Evolutionary conservation across 768 basidiomycete genomes (phyloP).

Genomic region (Leccinum imitatum): DNA sequence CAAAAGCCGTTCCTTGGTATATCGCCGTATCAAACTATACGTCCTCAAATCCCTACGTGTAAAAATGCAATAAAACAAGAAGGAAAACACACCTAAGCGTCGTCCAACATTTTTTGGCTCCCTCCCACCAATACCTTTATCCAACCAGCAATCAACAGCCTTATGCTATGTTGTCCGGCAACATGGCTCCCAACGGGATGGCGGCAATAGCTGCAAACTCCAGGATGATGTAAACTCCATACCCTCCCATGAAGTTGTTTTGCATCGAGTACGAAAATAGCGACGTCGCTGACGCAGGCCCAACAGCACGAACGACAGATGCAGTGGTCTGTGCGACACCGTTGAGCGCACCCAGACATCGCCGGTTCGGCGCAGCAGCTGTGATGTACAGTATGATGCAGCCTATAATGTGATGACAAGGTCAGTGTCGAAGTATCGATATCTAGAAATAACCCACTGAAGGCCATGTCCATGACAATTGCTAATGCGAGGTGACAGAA

Average conservation of each 20-base stretch:
- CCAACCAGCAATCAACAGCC: conserved; percentile 12
- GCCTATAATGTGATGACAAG: conserved; percentile 36
- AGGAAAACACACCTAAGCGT: conserved; percentile 17
- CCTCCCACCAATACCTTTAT: not conserved
- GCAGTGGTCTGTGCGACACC: conserved; percentile 41
- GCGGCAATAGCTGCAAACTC: conserved; percentile 16
- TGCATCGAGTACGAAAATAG: conserved; percentile 39
- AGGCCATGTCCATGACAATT: conserved; percentile 31
- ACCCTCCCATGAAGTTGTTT: conserved; percentile 36
- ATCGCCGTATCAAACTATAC: not conserved
- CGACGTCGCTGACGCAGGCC: conserved; percentile 34
- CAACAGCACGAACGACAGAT: conserved; percentile 34
- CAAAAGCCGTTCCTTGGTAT: conserved; percentile 1
- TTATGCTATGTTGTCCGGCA: conserved; percentile 21
- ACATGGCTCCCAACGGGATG: conserved; percentile 21
- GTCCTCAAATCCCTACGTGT: conserved; percentile 1
- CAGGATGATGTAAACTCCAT: conserved; percentile 35
- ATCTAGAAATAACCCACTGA: conserved; percentile 20
- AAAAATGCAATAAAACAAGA: conserved; percentile 11
- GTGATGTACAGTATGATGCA: conserved; percentile 71
- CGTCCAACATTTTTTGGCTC: not conserved
- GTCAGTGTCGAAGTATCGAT: not conserved
- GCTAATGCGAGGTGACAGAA: conserved; percentile 24
- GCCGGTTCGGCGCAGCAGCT: conserved; percentile 61
- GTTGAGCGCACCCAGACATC: conserved; percentile 66